Evolutionary conservation across 1,139 yeast species (phyloP).

Genomic region (Yamadazyma jaroonii): DNA sequence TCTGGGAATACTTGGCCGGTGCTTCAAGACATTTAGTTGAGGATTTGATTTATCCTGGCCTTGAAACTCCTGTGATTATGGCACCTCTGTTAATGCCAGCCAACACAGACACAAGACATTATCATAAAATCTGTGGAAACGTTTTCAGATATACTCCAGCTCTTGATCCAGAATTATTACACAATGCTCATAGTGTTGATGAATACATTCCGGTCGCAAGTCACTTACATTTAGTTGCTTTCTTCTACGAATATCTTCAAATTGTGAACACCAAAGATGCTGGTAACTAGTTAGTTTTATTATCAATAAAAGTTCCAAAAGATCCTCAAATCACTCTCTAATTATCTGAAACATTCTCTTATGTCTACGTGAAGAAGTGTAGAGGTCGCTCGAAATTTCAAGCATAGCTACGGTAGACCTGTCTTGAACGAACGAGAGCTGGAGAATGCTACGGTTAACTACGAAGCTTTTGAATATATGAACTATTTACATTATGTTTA

Average conservation of each 20-base stretch:
- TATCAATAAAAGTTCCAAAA: too few species aligned
- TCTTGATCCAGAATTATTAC: constrained; percentile 15
- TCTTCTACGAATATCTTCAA: constrained; percentile 34
- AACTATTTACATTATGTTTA: constrained; percentile 4
- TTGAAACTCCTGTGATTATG: constrained; percentile 44
- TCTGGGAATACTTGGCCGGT: constrained; percentile 42
- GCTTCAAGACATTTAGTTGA: constrained; percentile 44
- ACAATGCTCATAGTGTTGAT: constrained; percentile 38
- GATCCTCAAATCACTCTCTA: too few species aligned
- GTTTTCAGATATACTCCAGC: constrained; percentile 65
- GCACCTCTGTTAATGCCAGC: constrained; percentile 73
- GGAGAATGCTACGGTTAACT: too few species aligned
- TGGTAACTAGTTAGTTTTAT: not conserved
- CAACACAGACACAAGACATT: constrained; percentile 80
- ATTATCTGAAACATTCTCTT: not conserved
- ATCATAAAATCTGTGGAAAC: constrained; percentile 71
- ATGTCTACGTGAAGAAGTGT: not conserved
- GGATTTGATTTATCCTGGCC: constrained; percentile 34
- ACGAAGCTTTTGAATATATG: too few species aligned
- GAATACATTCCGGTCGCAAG: constrained; percentile 34
- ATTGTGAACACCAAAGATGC: constrained; percentile 22
- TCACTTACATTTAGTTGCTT: constrained; percentile 42
- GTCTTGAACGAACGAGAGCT: too few species aligned
- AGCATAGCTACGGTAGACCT: too few species aligned
- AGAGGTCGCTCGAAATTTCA: too few species aligned